Evolutionary conservation across 2,329 filamentous ascomycete species (phyloP).

Genomic region (Stenocarpella maydis): DNA sequence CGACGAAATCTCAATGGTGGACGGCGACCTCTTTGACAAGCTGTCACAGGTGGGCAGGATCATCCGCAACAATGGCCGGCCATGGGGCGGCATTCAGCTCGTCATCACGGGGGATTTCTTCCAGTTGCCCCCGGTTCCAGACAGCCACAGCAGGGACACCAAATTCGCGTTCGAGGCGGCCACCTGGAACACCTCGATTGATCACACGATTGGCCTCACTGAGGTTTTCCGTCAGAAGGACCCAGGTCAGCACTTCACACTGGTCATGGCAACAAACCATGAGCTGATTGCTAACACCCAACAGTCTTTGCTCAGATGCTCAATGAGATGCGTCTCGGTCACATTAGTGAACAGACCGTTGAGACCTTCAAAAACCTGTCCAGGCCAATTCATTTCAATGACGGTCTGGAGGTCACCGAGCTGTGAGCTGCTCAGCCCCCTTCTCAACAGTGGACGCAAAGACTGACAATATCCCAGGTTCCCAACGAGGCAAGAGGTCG

Average conservation of each 20-base stretch:
- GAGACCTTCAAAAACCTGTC: slow-evolving; percentile 77
- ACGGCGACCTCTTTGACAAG: slow-evolving; percentile 96
- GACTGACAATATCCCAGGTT: slow-evolving; percentile 61
- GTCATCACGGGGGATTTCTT: slow-evolving; percentile 98
- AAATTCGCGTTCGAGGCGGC: slow-evolving; percentile 94
- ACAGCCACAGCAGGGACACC: slow-evolving; percentile 70
- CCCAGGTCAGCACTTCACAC: slow-evolving; percentile 55
- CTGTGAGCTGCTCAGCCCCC: slow-evolving; percentile 58
- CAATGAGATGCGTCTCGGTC: slow-evolving; percentile 95
- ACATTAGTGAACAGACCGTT: slow-evolving; percentile 79
- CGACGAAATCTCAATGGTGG: slow-evolving; percentile 98
- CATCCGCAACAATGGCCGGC: slow-evolving; percentile 87
- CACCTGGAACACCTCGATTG: slow-evolving; percentile 91
- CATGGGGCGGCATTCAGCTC: slow-evolving; percentile 95
- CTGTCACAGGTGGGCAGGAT: slow-evolving; percentile 85
- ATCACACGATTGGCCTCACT: slow-evolving; percentile 94
- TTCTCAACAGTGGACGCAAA: not conserved
- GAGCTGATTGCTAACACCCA: slow-evolving; percentile 37
- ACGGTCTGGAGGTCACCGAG: slow-evolving; percentile 84
- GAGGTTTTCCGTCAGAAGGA: slow-evolving; percentile 98
- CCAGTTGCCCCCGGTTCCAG: slow-evolving; percentile 92
- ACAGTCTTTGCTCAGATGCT: slow-evolving; percentile 90
- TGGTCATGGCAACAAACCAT: slow-evolving; percentile 19
- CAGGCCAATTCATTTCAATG: slow-evolving; percentile 75
- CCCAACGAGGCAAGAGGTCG: slow-evolving; percentile 89